These are phyloP conservation scores for Imleria badia DNA, from an alignment of 768 basidiomycete genomes.

Conservation along the genomic window DNA sequence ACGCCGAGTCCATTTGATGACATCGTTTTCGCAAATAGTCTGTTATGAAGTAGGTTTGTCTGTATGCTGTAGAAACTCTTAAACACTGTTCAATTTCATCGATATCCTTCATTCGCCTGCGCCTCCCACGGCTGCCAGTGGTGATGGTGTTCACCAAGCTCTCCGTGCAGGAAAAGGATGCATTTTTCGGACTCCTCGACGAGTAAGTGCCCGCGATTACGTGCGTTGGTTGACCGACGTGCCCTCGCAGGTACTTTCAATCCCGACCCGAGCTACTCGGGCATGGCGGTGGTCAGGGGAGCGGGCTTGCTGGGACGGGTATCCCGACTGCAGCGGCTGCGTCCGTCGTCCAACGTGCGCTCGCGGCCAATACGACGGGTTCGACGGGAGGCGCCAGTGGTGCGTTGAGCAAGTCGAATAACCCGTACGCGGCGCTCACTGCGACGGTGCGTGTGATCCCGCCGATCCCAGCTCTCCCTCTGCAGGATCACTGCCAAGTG, in stretches of 20 bases:
- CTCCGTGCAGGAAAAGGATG: conserved; percentile 67
- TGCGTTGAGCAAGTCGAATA: conserved; percentile 30
- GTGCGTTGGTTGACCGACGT: neutral
- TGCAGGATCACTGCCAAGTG: too few species aligned
- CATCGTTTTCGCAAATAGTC: conserved; percentile 21
- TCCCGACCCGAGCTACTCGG: conserved; percentile 67
- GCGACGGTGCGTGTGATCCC: conserved; percentile 34
- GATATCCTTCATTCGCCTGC: conserved; percentile 1
- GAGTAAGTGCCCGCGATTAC: conserved; percentile 47
- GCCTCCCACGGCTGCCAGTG: neutral
- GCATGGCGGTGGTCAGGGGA: conserved; percentile 15
- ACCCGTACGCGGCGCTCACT: conserved; percentile 31
- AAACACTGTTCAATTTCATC: conserved; percentile 12
- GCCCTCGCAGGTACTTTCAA: conserved; percentile 61
- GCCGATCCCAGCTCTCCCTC: too few species aligned
- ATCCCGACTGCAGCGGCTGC: conserved; percentile 33
- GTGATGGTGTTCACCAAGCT: conserved; percentile 79
- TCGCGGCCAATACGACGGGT: conserved; percentile 37
- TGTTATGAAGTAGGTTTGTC: conserved; percentile 29
- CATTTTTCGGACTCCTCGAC: conserved; percentile 78
- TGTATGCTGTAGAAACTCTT: conserved; percentile 36
- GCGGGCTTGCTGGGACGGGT: conserved; percentile 18
- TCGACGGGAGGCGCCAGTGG: neutral
- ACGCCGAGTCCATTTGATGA: conserved; percentile 15
- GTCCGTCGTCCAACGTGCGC: conserved; percentile 45